Conservation (phyloP, 192 early-diverging fungal species). For the Coemansia sp. region DNA sequence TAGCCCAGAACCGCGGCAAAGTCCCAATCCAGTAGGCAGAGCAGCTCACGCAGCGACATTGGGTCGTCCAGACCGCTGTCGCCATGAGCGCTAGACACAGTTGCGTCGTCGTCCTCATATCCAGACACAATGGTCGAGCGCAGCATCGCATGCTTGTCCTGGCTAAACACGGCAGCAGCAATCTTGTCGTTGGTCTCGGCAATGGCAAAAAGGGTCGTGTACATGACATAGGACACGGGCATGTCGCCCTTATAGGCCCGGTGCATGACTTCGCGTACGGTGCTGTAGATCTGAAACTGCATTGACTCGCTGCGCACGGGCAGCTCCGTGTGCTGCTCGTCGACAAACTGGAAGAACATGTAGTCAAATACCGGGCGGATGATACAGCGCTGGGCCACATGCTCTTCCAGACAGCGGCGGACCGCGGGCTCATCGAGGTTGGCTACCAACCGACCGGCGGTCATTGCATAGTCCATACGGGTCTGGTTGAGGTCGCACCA, state of each 20-base stretch:
- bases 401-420: conserved; percentile 1
- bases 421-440: conserved; percentile 13
- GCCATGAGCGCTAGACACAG: background rate
- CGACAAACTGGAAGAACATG: conserved; percentile 18
- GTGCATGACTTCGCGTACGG: conserved; percentile 17
- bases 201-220: conserved; percentile 35
- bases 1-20: conserved; percentile 46
- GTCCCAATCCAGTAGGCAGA: conserved; percentile 39
- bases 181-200: conserved; percentile 35
- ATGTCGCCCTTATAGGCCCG: background rate
- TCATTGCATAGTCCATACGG: conserved; percentile 26
- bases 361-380: conserved; percentile 37
- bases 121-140: conserved; percentile 5
- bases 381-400: conserved; percentile 14
- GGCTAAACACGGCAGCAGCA: conserved; percentile 1
- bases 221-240: conserved; percentile 26
- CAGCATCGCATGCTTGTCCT: conserved; percentile 3
- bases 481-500: conserved; percentile 7
- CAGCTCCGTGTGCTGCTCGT: conserved; percentile 1
- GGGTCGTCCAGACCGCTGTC: background rate
- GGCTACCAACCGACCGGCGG: conserved; percentile 21
- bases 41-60: conserved; percentile 12
- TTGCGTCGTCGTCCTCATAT: background rate
- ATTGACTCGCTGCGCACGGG: conserved; percentile 10
- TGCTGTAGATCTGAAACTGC: conserved; percentile 48